These are phyloP conservation scores for Alternaria sp. DNA, from an alignment of 2,329 filamentous ascomycete genomes.

Conservation along the genomic window DNA sequence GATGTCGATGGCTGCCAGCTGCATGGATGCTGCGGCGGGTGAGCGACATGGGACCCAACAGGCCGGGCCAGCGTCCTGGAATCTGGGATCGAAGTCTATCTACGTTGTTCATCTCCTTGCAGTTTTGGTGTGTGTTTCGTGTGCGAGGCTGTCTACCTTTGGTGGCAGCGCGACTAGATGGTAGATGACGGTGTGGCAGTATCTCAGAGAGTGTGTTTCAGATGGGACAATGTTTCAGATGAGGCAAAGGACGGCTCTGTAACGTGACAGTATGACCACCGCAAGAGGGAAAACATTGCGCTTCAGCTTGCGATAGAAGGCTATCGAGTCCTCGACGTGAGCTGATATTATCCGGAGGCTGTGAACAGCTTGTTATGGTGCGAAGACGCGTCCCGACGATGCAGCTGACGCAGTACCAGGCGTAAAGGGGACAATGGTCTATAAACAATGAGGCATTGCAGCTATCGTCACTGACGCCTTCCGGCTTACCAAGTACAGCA, in stretches of 20 bases:
- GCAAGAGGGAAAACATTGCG: not conserved
- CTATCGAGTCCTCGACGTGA: not conserved
- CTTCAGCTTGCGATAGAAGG: not conserved
- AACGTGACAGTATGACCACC: not conserved
- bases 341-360: not conserved
- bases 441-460: not conserved
- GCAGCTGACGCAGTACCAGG: not conserved
- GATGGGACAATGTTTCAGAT: not conserved
- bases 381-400: not conserved
- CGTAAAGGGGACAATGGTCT: not conserved
- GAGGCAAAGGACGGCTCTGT: not conserved
- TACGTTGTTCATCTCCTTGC: not conserved
- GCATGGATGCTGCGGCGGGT: conserved; percentile 9
- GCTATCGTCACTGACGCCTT: not conserved
- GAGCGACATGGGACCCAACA: conserved; percentile 8
- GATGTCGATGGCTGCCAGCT: conserved; percentile 1
- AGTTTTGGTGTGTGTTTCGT: not conserved
- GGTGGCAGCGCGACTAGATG: not conserved
- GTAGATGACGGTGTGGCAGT: not conserved
- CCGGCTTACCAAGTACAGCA: not conserved
- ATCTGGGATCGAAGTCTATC: conserved; percentile 11
- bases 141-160: not conserved
- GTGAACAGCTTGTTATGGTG: not conserved
- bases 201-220: not conserved
- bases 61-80: conserved; percentile 16